Evolutionary conservation across 2,329 filamentous ascomycete genomes (phyloP), one percentile per base, ranked within the genome.

Genomic region (Fulvia fulva): DNA sequence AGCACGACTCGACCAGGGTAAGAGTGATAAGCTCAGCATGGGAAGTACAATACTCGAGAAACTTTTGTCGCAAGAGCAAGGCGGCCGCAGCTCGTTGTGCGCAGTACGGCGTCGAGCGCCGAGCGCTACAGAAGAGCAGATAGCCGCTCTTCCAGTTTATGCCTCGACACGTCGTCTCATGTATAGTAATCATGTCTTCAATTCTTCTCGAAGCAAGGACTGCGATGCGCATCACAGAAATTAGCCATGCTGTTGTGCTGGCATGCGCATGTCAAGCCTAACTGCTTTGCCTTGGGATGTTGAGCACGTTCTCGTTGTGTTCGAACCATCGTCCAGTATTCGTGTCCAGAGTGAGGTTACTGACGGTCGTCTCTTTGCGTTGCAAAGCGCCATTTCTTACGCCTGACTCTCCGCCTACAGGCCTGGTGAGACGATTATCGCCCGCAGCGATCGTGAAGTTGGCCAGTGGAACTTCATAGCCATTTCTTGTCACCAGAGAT

Each of bases 371-470:
- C 12, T 76, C 76, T n/a, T 71, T 53, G 37, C 43, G 75, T 64
- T 80, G 81, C 65, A 87, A 65, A 26, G 77, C 80, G 0, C 84
- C 85, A 41, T 78, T 80, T 69, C 84, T 80, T 0, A 82, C 80
- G 25, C 44, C 44, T 1, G 74, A 64, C 0, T 77, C 79, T 16
- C 77, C 76, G 11, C 67, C 78, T 5, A 80, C 76, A 12, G 78
- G 76, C 25, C 81, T 70, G 53, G 75, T 68, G 44, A 88, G 68
- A 60, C 75, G 80, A 65, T 88, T 88, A 57, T 77, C 84, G 0
- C 84, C 84, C 21, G 72, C 77, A 51, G 78, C 65, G 3, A 89
- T 84, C 0, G 85, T 87, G 66, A 90, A 89, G 68, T 87, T 88
- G 0, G 84, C 87, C 25, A 90, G 72, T 1, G 81, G 78, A 25